These are phyloP conservation scores for Penicillium soppii DNA, from an alignment of 495 filamentous ascomycete species.

Conservation along the genomic window DNA sequence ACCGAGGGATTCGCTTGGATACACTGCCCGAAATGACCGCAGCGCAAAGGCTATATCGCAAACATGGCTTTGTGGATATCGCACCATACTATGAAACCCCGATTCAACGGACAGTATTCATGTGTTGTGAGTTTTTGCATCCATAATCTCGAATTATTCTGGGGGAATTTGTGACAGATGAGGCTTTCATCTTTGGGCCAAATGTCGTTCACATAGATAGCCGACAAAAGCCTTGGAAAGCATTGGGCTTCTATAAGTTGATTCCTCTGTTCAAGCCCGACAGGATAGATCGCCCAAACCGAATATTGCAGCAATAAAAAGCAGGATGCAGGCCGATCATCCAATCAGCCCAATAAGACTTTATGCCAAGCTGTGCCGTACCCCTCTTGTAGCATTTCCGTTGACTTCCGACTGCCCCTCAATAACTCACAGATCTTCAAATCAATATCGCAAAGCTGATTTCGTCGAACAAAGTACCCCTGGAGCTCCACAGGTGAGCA, in stretches of 20 bases:
- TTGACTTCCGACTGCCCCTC: background rate
- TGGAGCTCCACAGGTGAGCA: too few relatives aligned
- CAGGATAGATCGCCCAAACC: background rate
- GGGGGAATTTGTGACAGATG: too few relatives aligned
- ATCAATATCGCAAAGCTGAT: background rate
- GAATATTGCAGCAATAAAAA: background rate
- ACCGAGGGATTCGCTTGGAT: constrained; percentile 57
- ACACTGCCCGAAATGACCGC: constrained; percentile 55
- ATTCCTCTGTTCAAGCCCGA: too few relatives aligned
- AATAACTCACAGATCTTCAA: background rate
- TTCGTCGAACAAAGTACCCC: too few relatives aligned
- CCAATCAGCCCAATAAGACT: background rate
- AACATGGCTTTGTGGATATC: constrained; percentile 53
- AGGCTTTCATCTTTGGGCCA: too few relatives aligned
- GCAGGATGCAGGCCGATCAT: background rate
- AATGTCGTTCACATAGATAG: too few relatives aligned
- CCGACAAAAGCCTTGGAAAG: too few relatives aligned
- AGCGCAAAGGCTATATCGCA: constrained; percentile 50
- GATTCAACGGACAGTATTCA: constrained; percentile 45
- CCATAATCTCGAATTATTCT: too few relatives aligned
- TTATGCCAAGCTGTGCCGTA: background rate
- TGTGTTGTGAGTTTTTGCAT: constrained; percentile 27
- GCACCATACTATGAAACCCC: constrained; percentile 59
- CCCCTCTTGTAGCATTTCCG: background rate
- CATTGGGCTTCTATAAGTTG: too few relatives aligned